Base-by-base conservation (phyloP, 2,329 filamentous ascomycete species). In the Colletotrichum tabaci region DNA sequence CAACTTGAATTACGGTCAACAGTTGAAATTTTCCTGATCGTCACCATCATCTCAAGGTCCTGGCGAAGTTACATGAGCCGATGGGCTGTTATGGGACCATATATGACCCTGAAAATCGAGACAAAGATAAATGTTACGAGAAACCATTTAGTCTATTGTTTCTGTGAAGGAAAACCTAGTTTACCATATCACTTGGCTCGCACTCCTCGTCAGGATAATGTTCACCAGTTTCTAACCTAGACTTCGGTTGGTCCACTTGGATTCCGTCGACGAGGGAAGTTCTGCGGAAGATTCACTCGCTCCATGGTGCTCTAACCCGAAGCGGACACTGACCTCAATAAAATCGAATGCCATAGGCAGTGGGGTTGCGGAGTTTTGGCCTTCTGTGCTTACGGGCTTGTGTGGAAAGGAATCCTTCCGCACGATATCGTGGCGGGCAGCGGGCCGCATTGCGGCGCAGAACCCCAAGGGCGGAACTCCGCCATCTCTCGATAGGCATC, bases 1-100 rank as follows among this genome's bases (percentile, higher is more conserved):
- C 0, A 21, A 1, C 0, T 21, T 12, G 5, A n/a, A 12, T 21
- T 9, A 10, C 4, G 8, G 16, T 35, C 16, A 3, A 55, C 3
- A 3, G 12, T 5, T 9, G 12, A 18, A 13, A 4, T 2, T 4
- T 18, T 7, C 2, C 5, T 4, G 3, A 30, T 18, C 1, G 26
- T 10, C 50, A 3, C 35, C 6, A 18, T 18, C 35, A 12, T 30
- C 26, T 4, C 0, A 18, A 18, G 8, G 35, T 38, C 8, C 8
- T 38, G 35, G 35, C 35, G 8, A 38, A 38, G 35, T 10, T 38
- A 10, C 1, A 35, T 3, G 35, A 38, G 2, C 12, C 35, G 9
- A 38, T 38, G 35, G 0, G 35, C 8, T 10, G 0, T 1, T 38
- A 38, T 38, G 30, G 30, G 8, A 35, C 2, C 9, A 9, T 38